Evolutionary conservation across 495 filamentous ascomycete genomes (phyloP).

Genomic region (Aspergillus asperescens): DNA sequence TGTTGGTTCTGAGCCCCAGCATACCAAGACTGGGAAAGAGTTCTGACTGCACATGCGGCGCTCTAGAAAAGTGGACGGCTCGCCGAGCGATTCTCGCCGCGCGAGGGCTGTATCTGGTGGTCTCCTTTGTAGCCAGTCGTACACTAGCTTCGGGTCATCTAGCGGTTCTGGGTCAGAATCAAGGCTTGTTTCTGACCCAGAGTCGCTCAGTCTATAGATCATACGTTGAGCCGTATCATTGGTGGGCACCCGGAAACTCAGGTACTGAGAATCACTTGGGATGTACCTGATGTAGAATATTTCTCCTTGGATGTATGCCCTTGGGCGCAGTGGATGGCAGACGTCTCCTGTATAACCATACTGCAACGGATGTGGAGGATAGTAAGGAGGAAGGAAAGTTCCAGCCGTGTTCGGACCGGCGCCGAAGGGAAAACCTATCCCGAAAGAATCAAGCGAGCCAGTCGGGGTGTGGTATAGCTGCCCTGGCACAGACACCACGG

Average conservation of each 20-base stretch:
- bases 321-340: neutral
- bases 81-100: neutral
- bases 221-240: too few relatives aligned
- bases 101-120: neutral
- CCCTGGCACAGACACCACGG: neutral
- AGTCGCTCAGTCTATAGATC: neutral
- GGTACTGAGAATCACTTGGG: neutral
- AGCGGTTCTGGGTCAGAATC: neutral
- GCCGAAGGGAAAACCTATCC: neutral
- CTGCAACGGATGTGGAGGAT: neutral
- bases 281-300: neutral
- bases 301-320: neutral
- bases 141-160: neutral
- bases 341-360: neutral
- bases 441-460: neutral
- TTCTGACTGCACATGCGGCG: conserved; percentile 1
- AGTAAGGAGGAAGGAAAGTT: neutral
- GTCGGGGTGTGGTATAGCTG: neutral
- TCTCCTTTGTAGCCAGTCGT: neutral
- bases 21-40: neutral
- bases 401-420: neutral
- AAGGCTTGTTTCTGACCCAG: neutral
- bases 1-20: neutral
- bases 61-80: neutral
- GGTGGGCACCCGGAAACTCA: neutral